Conservation (phyloP, 257 asterid species). For the Solanum paucissectum region DNA sequence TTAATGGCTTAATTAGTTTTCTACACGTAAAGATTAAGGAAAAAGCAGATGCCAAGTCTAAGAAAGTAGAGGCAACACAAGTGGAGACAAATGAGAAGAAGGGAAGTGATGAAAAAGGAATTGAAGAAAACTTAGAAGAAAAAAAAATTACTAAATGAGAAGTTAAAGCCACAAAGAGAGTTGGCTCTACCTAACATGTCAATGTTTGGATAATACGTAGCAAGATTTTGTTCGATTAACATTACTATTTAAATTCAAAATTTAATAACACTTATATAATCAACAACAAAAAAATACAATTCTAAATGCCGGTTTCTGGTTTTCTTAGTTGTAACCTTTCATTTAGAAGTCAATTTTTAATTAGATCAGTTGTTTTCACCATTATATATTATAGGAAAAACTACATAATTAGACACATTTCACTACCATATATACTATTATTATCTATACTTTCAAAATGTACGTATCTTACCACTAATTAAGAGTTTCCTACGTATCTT, state of each 20-base stretch:
- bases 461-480: no score
- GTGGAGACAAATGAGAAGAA: background rate
- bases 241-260: background rate
- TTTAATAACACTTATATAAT: background rate
- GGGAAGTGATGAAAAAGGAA: background rate
- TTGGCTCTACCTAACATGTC: background rate
- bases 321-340: background rate
- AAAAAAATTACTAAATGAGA: background rate
- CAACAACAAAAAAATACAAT: background rate
- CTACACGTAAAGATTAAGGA: conserved; percentile 21
- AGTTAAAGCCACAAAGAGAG: background rate
- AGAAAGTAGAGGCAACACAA: conserved; percentile 1
- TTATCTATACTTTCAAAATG: no score
- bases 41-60: conserved; percentile 9
- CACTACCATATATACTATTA: no score
- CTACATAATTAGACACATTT: background rate
- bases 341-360: background rate
- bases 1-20: conserved; percentile 36
- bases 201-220: background rate
- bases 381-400: background rate
- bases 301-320: background rate
- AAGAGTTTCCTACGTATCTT: no score
- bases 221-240: background rate
- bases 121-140: background rate
- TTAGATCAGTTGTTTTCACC: background rate